Evolutionary conservation across 257 asterid genomes (phyloP).

Genomic region (Solanum tacnaense): DNA sequence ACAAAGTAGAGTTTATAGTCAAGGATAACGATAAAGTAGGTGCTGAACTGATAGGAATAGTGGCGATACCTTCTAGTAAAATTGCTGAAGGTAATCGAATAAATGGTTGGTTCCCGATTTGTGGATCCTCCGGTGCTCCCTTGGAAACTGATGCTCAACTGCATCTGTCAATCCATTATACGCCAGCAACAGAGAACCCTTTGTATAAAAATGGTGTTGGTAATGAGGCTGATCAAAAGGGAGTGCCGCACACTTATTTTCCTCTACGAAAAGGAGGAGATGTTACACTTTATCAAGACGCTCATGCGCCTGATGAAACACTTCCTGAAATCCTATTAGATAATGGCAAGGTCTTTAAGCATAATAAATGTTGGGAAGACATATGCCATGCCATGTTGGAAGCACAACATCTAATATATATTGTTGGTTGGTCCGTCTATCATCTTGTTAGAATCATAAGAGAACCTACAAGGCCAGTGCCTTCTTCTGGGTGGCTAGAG

Average conservation of each 20-base stretch:
- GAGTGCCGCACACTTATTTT: conserved; percentile 59
- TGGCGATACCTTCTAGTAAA: conserved; percentile 41
- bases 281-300: conserved; percentile 68
- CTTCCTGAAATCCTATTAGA: conserved; percentile 51
- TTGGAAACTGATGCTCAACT: conserved; percentile 59
- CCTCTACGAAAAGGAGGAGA: conserved; percentile 69
- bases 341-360: conserved; percentile 21
- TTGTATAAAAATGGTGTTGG: conserved; percentile 32
- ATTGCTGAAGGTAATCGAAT: conserved; percentile 47
- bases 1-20: conserved; percentile 69
- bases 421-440: conserved; percentile 68
- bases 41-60: conserved; percentile 72
- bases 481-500: conserved; percentile 63
- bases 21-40: conserved; percentile 87
- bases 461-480: conserved; percentile 64
- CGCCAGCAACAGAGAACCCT: conserved; percentile 35
- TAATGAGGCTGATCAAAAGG: conserved; percentile 11
- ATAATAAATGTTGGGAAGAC: conserved; percentile 71
- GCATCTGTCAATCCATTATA: conserved; percentile 48
- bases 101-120: conserved; percentile 75
- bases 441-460: conserved; percentile 61
- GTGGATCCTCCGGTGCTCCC: conserved; percentile 54
- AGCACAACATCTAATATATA: conserved; percentile 62
- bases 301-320: conserved; percentile 58
- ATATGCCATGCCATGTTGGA: conserved; percentile 64